Evolutionary conservation across 73 alveolate genomes (phyloP), one percentile per base, ranked within the genome.

Genomic region (Paramecium tetraurelia): DNA sequence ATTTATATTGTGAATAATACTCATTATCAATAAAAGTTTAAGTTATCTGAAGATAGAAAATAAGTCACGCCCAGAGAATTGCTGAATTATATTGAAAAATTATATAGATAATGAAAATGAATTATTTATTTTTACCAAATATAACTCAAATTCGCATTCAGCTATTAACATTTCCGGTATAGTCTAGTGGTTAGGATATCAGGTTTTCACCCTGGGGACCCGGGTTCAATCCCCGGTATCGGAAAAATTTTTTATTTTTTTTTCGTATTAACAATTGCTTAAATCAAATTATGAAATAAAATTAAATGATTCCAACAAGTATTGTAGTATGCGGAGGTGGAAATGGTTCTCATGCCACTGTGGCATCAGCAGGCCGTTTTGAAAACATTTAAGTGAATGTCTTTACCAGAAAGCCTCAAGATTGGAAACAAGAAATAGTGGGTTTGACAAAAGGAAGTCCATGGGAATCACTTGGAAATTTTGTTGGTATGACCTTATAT

Each of bases 281-380:
- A 2, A 22, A 68, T 68, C 48, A 33, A 68, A 33, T 68, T 68
- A 68, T 68, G 29, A 22, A 85, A 85, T 85, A 35, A 57, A 58
- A 29, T 59, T 63, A 70, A 35, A 59, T 57, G 48, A 76, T 71
- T 89, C 41, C 41, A 38, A 85, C 92, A 53, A 87, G 71, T 71
- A 75, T 94, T 9, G 95, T 95, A 38, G 89, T 95, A 12, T 95
- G 98, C 76, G 95, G 96, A 18, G 98, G 98, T 20, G 96, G 98
- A 27, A 95, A 95, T 93, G 95, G 95, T 5, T 92, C 96, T 33
- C 98, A 95, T 83, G 97, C 96, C n/a, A 71, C 96, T 22, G 93
- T 94, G 16, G 96, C 98, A 38, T 58, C 89, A 8, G 94, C 95
- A 22, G 96, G 98, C 63, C 86, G 92, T 80, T 63, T 57, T 93